phyloP scores from a whole-genome alignment of 2,329 filamentous ascomycete genomes.

The Xylaria hypoxylon region DNA sequence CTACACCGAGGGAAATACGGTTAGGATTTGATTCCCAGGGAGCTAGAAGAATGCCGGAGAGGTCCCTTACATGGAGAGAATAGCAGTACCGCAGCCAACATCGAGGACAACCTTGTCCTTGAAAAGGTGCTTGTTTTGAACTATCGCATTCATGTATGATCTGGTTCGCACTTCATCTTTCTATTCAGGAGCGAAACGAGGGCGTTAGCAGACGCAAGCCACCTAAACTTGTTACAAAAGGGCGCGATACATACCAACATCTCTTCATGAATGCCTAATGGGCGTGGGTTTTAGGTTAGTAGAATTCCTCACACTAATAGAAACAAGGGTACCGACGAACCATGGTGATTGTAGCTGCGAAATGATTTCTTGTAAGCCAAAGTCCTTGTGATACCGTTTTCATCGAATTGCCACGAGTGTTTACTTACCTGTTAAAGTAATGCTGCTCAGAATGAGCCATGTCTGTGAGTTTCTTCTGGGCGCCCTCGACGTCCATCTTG shows the following conservation, averaged over 20 bases:
- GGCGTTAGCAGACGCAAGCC: conserved; percentile 43
- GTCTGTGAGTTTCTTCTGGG: conserved; percentile 72
- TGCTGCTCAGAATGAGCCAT: conserved; percentile 97
- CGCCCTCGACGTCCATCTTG: conserved; percentile 69
- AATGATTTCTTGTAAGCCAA: conserved; percentile 36
- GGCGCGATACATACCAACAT: conserved; percentile 81
- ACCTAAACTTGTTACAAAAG: conserved; percentile 36
- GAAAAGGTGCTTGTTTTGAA: conserved; percentile 95
- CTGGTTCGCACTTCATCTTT: conserved; percentile 98
- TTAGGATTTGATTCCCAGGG: conserved; percentile 25
- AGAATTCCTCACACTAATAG: conserved; percentile 35
- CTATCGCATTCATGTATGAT: conserved; percentile 97
- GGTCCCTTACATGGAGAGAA: conserved; percentile 90
- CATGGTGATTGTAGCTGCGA: conserved; percentile 94
- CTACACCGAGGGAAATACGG: conserved; percentile 58
- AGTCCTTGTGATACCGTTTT: conserved; percentile 41
- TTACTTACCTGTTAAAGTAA: conserved; percentile 91
- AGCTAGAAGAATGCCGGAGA: background rate
- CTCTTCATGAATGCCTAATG: conserved; percentile 90
- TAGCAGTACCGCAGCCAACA: conserved; percentile 96
- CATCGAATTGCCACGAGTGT: background rate
- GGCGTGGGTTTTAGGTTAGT: conserved; percentile 34
- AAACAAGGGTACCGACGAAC: conserved; percentile 64
- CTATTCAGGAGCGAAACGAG: conserved; percentile 58
- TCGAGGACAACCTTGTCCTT: conserved; percentile 89